phyloP scores from a whole-genome alignment of 2,329 filamentous ascomycete genomes.

The Venturia asperata region DNA sequence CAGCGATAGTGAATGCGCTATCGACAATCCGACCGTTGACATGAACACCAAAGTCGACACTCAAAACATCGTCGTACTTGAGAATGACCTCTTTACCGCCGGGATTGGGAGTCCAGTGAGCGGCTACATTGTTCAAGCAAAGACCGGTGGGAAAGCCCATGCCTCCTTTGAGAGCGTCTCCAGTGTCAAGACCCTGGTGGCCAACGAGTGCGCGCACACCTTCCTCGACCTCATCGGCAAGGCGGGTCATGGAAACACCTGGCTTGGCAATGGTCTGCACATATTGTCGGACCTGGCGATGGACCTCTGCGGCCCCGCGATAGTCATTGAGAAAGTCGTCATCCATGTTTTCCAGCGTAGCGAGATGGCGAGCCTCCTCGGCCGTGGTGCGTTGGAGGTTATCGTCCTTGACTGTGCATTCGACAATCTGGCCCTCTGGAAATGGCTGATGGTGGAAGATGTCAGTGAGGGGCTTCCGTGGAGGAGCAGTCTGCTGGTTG shows the following conservation, averaged over 20 bases:
- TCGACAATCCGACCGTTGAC: conserved; percentile 65
- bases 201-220: conserved; percentile 69
- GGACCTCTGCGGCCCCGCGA: conserved; percentile 78
- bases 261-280: conserved; percentile 74
- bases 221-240: conserved; percentile 81
- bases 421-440: conserved; percentile 69
- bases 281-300: conserved; percentile 79
- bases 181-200: conserved; percentile 68
- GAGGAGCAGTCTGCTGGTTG: conserved; percentile 61
- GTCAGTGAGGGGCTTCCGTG: conserved; percentile 63
- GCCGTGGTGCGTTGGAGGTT: conserved; percentile 72
- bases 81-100: conserved; percentile 73
- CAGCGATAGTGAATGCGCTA: conserved; percentile 62
- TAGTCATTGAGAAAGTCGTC: conserved; percentile 71
- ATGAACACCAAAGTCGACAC: conserved; percentile 65
- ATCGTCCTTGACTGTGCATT: conserved; percentile 59
- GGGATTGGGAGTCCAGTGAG: conserved; percentile 80
- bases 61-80: conserved; percentile 62
- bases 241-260: conserved; percentile 70
- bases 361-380: conserved; percentile 77
- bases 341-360: conserved; percentile 57
- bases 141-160: conserved; percentile 84
- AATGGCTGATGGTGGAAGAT: conserved; percentile 67
- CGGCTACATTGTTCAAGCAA: conserved; percentile 76
- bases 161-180: conserved; percentile 68